Conservation (phyloP, 2,329 filamentous ascomycete species). For the Aspergillus viridinutans region DNA sequence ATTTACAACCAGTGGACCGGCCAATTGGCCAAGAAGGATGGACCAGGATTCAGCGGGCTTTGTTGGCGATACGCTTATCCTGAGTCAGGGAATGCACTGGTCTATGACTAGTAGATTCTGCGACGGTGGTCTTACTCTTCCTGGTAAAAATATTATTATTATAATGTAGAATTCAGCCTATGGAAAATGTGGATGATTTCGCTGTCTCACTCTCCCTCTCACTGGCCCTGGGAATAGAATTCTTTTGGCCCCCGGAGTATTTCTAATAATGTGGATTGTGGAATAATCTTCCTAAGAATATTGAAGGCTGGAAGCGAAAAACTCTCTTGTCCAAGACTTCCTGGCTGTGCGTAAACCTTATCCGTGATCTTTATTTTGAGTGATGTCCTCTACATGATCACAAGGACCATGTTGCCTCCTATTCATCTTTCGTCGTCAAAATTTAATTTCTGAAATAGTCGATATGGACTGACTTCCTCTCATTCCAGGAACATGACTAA, state of each 20-base stretch:
- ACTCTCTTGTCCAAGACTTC: neutral
- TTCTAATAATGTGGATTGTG: neutral
- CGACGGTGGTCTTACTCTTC: neutral
- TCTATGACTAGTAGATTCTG: neutral
- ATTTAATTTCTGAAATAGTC: neutral
- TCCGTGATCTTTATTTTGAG: neutral
- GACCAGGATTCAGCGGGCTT: conserved; percentile 23
- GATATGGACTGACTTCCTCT: neutral
- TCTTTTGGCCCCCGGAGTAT: neutral
- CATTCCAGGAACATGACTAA: neutral
- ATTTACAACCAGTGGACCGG: conserved; percentile 10
- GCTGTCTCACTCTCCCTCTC: neutral
- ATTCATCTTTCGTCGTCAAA: too few species aligned
- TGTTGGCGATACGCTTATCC: conserved; percentile 34
- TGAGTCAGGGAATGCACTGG: conserved; percentile 4
- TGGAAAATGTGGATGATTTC: neutral
- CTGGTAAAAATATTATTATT: neutral
- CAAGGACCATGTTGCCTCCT: too few species aligned
- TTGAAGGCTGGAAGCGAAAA: neutral
- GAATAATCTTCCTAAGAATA: neutral
- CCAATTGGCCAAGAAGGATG: conserved; percentile 22
- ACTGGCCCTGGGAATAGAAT: neutral
- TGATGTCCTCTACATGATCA: neutral
- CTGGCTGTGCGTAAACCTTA: neutral
- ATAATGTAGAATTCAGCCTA: neutral